These are phyloP conservation scores for Fusarium mundagurra DNA, from an alignment of 2,329 filamentous ascomycete genomes.

Conservation along the genomic window DNA sequence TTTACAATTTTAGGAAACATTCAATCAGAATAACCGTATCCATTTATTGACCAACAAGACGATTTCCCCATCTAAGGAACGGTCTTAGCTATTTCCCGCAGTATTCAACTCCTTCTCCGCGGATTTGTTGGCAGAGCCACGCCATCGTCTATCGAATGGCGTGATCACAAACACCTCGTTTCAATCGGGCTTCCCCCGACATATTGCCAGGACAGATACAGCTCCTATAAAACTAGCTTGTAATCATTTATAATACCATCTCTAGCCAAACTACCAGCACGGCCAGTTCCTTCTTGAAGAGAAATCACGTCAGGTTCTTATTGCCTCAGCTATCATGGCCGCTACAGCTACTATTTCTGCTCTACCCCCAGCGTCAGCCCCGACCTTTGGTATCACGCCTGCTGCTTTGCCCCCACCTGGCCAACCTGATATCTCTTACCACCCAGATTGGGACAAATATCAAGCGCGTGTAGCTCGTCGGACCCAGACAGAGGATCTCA, in stretches of 20 bases:
- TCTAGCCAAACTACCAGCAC: neutral
- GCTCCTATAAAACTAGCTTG: neutral
- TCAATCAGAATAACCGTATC: too few relatives aligned
- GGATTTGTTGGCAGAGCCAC: neutral
- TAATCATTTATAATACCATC: too few relatives aligned
- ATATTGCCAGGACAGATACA: neutral
- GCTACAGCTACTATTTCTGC: neutral
- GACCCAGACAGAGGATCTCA: neutral
- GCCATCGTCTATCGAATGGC: neutral
- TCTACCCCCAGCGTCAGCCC: neutral
- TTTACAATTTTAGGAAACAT: too few relatives aligned
- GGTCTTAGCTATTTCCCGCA: neutral
- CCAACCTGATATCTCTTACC: neutral
- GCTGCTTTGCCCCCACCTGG: neutral
- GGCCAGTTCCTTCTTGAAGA: too few relatives aligned
- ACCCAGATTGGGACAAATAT: neutral
- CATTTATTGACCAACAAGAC: too few relatives aligned
- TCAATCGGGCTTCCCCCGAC: too few relatives aligned
- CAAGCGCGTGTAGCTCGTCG: neutral
- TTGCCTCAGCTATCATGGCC: neutral
- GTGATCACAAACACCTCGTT: neutral
- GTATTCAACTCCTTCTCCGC: neutral
- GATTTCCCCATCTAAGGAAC: too few relatives aligned
- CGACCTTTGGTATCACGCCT: neutral
- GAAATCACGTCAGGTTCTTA: neutral